These are phyloP conservation scores for Stevia rebaudiana DNA, from an alignment of 140 eudicot species.

Conservation along the genomic window DNA sequence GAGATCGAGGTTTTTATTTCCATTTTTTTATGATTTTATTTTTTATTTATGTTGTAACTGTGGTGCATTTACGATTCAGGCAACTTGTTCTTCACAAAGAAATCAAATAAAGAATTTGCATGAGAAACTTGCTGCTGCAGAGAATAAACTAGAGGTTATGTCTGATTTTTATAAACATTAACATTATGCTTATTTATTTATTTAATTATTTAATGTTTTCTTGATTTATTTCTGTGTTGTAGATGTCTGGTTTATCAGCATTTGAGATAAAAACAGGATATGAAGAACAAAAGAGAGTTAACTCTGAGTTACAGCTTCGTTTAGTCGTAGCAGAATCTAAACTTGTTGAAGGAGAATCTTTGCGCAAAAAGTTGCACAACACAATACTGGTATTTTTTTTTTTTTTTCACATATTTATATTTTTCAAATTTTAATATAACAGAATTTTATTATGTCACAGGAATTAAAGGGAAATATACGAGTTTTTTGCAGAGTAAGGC, in stretches of 20 bases:
- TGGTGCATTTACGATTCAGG: slow-evolving; percentile 33
- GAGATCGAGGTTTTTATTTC: slow-evolving; percentile 59
- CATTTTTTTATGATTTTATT: neutral
- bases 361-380: slow-evolving; percentile 85
- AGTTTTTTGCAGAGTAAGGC: slow-evolving; percentile 97
- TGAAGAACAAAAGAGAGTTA: slow-evolving; percentile 60
- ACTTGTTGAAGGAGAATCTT: slow-evolving; percentile 72
- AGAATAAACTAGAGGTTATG: slow-evolving; percentile 65
- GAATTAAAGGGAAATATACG: slow-evolving; percentile 93
- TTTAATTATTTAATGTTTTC: neutral
- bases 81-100: slow-evolving; percentile 49
- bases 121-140: slow-evolving; percentile 67
- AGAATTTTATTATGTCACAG: slow-evolving; percentile 35
- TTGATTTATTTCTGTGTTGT: slow-evolving; percentile 1
- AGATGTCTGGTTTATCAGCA: slow-evolving; percentile 75
- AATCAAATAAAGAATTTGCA: slow-evolving; percentile 52
- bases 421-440: neutral
- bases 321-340: slow-evolving; percentile 68
- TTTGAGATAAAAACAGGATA: slow-evolving; percentile 61
- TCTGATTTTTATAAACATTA: slow-evolving; percentile 2
- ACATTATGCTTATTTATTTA: neutral
- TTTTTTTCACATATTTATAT: neutral
- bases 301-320: slow-evolving; percentile 50
- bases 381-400: slow-evolving; percentile 58
- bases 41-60: neutral